Evolutionary conservation across 768 basidiomycete genomes (phyloP).

Genomic region (Lactarius indigo): DNA sequence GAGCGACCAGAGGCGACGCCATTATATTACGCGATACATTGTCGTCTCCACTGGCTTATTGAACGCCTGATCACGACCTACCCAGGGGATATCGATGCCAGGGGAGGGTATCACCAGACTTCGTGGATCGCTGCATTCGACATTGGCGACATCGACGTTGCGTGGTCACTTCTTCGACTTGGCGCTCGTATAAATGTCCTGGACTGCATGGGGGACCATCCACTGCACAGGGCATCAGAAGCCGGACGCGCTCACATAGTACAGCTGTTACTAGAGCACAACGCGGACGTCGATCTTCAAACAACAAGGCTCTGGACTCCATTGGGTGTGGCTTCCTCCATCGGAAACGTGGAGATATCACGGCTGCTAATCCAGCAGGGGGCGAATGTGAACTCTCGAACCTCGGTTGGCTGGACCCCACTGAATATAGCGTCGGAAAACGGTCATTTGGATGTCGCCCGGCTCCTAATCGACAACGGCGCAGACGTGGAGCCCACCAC

Average conservation of each 20-base stretch:
- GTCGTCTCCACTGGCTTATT: background rate
- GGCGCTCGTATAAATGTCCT: background rate
- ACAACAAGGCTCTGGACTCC: no score
- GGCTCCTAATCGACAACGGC: background rate
- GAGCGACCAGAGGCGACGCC: background rate
- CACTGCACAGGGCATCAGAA: background rate
- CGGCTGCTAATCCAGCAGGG: background rate
- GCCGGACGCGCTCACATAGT: background rate
- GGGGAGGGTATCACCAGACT: background rate
- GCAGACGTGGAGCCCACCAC: background rate
- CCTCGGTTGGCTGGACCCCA: background rate
- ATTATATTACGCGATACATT: constrained; percentile 1
- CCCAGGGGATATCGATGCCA: background rate
- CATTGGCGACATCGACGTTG: background rate
- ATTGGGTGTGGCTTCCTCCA: background rate
- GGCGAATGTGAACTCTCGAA: background rate
- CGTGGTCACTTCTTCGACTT: background rate
- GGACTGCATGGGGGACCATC: background rate
- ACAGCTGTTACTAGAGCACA: background rate
- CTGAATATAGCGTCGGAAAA: background rate
- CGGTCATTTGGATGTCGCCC: background rate
- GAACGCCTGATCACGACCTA: no score
- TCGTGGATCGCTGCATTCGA: background rate
- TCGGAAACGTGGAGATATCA: background rate
- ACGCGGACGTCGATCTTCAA: background rate